Evolutionary conservation across 75 land plant species (phyloP), one percentile per base, ranked within the genome.

Genomic region (Adiantum capillusveneris): DNA sequence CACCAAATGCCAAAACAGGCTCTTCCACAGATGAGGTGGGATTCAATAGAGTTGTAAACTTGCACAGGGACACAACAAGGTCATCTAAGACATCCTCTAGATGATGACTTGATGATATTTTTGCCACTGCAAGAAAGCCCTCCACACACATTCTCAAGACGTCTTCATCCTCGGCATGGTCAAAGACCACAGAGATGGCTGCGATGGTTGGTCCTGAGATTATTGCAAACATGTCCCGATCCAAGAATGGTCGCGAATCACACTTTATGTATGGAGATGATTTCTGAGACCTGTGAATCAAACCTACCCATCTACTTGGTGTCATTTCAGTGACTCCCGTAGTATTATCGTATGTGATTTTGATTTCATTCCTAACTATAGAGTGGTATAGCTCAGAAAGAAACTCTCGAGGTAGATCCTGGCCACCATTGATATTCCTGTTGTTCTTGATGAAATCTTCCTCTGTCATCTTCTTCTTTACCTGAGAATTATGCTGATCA

Each of bases 381-480:
- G 88, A 82, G 0, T 82, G 79, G 57, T 82, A 95, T 26, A 90
- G 84, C 49, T 82, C 89, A 30, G 90, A 71, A 0, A 95, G 76
- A 53, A 78, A 81, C 51, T 81, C 86, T 30, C 92, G 71, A 0
- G 99, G 97, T 49, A 90, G 78, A 78, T 95, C 96, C 25, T 69
- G 64, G 16, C 92, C 92, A 20, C 73, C 84, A 69, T 95, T 95
- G 30, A 85, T 85, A 17, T 31, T 65, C 49, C 92, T 74, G 29
- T 84, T 79, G 74, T 90, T 95, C 54, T 79, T 68, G 24, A 95
- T 87, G 62, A 95, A 95, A 66, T 95, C 99, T n/a, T 95, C 99
- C 48, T 90, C 96, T 11, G 96, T 86, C 99, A 95, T 95, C 70
- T 90, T 95, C 55, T 78, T 95, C 76, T 87, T 87, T 52, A 95